A percentile compares a stretch with the other conserved stretches of the same genome.
Evolutionary conservation across 176 grass and related monocot genomes (phyloP).

Genomic region (Cocos nucifera): DNA sequence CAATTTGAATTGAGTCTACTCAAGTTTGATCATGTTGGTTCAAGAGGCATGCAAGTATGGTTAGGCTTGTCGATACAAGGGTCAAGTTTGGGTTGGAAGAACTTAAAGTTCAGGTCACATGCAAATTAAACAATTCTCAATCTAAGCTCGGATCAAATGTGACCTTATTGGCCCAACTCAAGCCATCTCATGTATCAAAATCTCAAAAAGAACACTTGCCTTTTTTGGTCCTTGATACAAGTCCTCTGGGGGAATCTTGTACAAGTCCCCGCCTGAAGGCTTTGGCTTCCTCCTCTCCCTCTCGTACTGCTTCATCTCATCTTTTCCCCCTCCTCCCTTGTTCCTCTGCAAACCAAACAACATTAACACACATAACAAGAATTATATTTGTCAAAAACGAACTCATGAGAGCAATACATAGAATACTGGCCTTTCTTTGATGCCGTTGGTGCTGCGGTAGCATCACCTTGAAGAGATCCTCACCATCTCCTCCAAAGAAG

Average conservation of each 20-base stretch:
- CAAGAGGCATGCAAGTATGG: no score
- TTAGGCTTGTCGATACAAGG: no score
- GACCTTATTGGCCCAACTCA: no score
- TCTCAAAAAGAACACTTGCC: neutral
- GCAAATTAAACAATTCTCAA: no score
- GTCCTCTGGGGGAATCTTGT: neutral
- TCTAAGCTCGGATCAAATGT: no score
- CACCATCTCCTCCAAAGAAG: neutral
- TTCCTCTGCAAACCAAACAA: neutral
- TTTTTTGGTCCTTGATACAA: neutral
- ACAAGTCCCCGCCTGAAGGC: neutral
- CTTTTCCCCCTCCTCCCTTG: neutral
- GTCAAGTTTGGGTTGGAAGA: no score
- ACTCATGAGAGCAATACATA: neutral
- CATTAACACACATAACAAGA: no score
- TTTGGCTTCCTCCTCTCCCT: neutral
- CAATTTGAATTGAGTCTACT: no score
- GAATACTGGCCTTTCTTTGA: neutral
- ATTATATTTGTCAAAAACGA: neutral
- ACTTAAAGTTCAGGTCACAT: no score
- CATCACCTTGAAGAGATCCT: slow-evolving; percentile 4
- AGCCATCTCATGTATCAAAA: no score
- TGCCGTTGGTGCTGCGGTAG: neutral
- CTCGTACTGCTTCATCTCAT: neutral
- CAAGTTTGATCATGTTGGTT: no score